Evolutionary conservation across 495 filamentous ascomycete genomes (phyloP), one percentile per base, ranked within the genome.

Genomic region (Daldinia loculata): DNA sequence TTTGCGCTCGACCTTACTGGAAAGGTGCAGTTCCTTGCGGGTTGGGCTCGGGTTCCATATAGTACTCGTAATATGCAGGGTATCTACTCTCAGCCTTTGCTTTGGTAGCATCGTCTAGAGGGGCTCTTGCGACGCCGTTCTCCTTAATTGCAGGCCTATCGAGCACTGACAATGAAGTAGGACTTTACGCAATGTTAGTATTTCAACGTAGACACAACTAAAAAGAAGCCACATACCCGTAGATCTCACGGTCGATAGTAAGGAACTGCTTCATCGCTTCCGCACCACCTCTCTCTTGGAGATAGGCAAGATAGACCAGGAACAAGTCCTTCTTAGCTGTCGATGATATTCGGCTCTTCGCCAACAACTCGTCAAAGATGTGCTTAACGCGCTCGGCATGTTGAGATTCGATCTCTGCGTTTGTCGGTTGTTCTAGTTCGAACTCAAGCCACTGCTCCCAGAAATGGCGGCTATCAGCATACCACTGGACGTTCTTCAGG

Each of bases 401-500:
- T 59, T 86, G 81, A 0, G 78, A 52, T 71, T 97, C 93, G 2
- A 86, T 86, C 36, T 85, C 86, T 0, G 82, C 78, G 62, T 83
- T 91, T 3, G 92, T 93, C 8, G 93, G 91, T 75, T 98, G 96
- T 39, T 92, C 89, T 43, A 97, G 83, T 82, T 99, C 95, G 69
- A 99, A 97, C 57, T 89, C 82, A 11, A 98, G 85, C 80, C 92
- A 99, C 77, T 89, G 92, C 62, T 89, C 85, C 95, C 94, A 98
- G 87, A 99, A 99, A 24, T 90, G 85, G n/a, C 88, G 86, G 74
- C 93, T 96, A 71, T 95, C 92, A 15, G 91, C 84, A 78, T 97
- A 97, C 84, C 89, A 92, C 70, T 94, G 89, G 57, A 92, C 86
- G 74, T 97, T 93, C 74, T 89, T 90, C 67, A 91, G 82, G 82